Evolutionary conservation across 1,284 basidiomycete genomes (phyloP).

Genomic region (Leccinum pachyderme): DNA sequence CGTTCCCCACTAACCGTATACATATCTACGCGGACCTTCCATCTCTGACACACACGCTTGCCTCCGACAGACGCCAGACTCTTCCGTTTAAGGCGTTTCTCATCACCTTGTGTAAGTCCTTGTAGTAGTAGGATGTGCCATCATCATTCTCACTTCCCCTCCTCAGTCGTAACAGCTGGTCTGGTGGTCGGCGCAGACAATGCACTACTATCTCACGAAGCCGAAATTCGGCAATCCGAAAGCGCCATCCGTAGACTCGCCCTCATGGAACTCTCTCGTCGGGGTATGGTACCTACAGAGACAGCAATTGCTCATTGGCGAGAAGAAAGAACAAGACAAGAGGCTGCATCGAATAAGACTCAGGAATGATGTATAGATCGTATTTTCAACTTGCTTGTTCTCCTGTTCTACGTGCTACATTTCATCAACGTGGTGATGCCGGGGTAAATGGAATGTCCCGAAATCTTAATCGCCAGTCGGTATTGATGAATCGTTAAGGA

Average conservation of each 20-base stretch:
- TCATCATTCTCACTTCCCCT: slow-evolving; percentile 3
- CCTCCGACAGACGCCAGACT: slow-evolving; percentile 62
- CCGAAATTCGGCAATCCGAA: slow-evolving; percentile 61
- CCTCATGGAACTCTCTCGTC: slow-evolving; percentile 67
- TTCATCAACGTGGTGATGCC: slow-evolving; percentile 3
- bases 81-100: slow-evolving; percentile 79
- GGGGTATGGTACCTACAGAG: slow-evolving; percentile 78
- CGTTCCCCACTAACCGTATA: slow-evolving; percentile 12
- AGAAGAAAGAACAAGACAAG: slow-evolving; percentile 37
- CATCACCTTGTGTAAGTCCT: slow-evolving; percentile 53
- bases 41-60: neutral
- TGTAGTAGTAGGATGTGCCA: neutral
- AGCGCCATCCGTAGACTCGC: slow-evolving; percentile 71
- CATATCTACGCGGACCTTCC: neutral
- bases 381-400: too few species aligned
- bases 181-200: slow-evolving; percentile 74
- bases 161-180: slow-evolving; percentile 61
- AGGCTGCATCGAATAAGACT: slow-evolving; percentile 1
- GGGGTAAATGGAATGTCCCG: slow-evolving; percentile 11
- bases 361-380: slow-evolving; percentile 5
- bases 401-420: slow-evolving; percentile 17
- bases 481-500: neutral
- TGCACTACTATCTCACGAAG: slow-evolving; percentile 73
- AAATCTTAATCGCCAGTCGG: neutral
- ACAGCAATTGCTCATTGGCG: slow-evolving; percentile 82